Evolutionary conservation across 352 stramenopile genomes (phyloP), one percentile per base, ranked within the genome.

Genomic region (Pythium biforme): DNA sequence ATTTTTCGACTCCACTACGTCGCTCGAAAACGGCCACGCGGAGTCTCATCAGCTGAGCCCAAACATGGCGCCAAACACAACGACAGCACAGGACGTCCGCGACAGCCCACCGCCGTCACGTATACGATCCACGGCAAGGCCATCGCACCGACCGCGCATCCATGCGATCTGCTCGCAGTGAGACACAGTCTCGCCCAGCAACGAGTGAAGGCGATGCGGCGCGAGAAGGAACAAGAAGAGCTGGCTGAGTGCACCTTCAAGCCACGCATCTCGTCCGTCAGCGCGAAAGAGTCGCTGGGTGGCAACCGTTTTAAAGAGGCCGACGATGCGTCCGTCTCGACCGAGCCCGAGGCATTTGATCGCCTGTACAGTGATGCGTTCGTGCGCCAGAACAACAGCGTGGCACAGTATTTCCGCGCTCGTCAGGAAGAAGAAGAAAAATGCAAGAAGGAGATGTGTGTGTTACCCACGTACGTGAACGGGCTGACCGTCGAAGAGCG

Each of bases 241-340:
- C 29, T 86, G 5, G 69, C 74, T 17, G 67, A 82, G 26, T 89
- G 79, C 49, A 89, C 79, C 6, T 88, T 88, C 60, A 74, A 75
- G 22, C 79, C 79, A 20, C 58, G 26, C 0, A 75, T 84, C 15
- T 58, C 37, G 1, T 22, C 25, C 6, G 0, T 4, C 9, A 33
- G 27, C 53, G 40, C 25, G 34, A 62, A 64, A 29, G 41, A 64
- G 22, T 34, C 29, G n/a, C 47, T 50, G 37, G 47, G 27, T 4
- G 17, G 29, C 17, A 56, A 59, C 50, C 27, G 27, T 15, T 59
- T 55, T 26, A 48, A 26, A 29, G 53, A 51, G 23, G 17, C 20
- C 0, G 15, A 64, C 22, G 48, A 54, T 11, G 41, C 20, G 1
- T 26, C 41, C 3, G 20, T 37, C 1, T 41, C 59, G n/a, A 29